Base-by-base conservation (phyloP, 768 basidiomycete genomes). In the Russula brevipes region DNA sequence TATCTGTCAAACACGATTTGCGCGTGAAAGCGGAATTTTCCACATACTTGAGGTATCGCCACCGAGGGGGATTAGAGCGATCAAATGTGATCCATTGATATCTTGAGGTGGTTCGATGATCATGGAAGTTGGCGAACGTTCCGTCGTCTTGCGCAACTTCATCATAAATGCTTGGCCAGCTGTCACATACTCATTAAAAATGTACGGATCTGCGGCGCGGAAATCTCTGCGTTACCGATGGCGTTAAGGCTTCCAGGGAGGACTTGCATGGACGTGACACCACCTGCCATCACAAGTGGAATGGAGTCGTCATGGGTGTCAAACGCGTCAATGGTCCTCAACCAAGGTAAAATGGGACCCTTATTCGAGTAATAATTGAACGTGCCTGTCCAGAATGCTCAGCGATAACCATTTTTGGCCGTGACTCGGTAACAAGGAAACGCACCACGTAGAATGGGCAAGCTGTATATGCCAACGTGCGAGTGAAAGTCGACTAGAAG, bases 111-210 rank as follows among this genome's bases (percentile, higher is more conserved):
- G 89, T 51, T 97, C 94, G 42, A 97, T 77, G 11, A 94, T 72
- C 89, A 93, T 92, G 7, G 89, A 88, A 4, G 83, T 81, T 1
- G 91, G 81, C 0, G 91, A 88, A 30, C 86, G 83, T 65, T 91
- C 89, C 44, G 78, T 72, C 2, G 92, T 92, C 70, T 82, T 84
- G 19, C 95, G 83, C 31, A 92, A 78, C 73, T 97, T 97, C 69
- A 95, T 80, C 70, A 91, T 80, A 70, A 92, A 94, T 0, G 93
- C 89, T 72, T 95, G 91, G 5, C 94, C 94, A 54, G 89, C 93
- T 91, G 67, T 16, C 42, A 57, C 31, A 47, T 51, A 14, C 11
- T 38, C 24, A 49, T 33, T 9, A 3, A 46, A 42, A 42, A 5
- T 77, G 65, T 4, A 59, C 65, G n/a, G n/a, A 41, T 44, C 36